phyloP scores from a whole-genome alignment of 805 yeast species.

The Starmerella stigmatis region DNA sequence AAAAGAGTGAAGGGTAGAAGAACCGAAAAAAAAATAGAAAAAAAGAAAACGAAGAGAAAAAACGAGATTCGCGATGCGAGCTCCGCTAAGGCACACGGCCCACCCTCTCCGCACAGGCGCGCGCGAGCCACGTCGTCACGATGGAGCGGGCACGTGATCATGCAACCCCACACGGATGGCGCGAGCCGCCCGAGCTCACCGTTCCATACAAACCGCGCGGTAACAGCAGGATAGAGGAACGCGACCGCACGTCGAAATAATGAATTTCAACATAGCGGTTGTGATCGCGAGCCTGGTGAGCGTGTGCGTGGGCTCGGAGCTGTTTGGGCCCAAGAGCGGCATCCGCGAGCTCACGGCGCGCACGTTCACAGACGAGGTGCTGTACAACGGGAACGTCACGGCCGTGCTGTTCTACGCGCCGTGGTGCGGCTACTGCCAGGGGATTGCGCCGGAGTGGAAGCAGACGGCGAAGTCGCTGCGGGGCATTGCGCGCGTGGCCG shows the following conservation, averaged over 20 bases:
- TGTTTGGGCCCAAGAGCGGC: slow-evolving; percentile 17
- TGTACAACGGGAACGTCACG: slow-evolving; percentile 63
- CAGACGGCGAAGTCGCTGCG: slow-evolving; percentile 54
- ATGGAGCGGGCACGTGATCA: not conserved
- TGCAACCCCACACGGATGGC: not conserved
- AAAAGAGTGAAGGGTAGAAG: no score
- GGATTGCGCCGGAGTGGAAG: slow-evolving; percentile 51
- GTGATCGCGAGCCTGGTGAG: not conserved
- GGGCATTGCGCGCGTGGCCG: slow-evolving; percentile 45
- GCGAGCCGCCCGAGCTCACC: no score
- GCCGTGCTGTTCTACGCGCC: slow-evolving; percentile 91
- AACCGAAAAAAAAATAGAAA: no score
- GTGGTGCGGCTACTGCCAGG: slow-evolving; percentile 97
- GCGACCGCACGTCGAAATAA: not conserved
- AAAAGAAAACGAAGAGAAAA: no score
- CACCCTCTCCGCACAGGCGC: no score
- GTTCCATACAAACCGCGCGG: not conserved
- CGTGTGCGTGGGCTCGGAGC: not conserved
- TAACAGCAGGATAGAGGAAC: not conserved
- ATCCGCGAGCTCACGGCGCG: slow-evolving; percentile 21
- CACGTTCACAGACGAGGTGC: slow-evolving; percentile 57
- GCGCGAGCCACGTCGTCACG: no score
- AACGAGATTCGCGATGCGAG: no score
- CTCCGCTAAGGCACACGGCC: no score
- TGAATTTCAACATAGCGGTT: not conserved